Evolutionary conservation across 2,329 filamentous ascomycete species (phyloP), one percentile per base, ranked within the genome.

Genomic region (Ceratocystis ficicola): DNA sequence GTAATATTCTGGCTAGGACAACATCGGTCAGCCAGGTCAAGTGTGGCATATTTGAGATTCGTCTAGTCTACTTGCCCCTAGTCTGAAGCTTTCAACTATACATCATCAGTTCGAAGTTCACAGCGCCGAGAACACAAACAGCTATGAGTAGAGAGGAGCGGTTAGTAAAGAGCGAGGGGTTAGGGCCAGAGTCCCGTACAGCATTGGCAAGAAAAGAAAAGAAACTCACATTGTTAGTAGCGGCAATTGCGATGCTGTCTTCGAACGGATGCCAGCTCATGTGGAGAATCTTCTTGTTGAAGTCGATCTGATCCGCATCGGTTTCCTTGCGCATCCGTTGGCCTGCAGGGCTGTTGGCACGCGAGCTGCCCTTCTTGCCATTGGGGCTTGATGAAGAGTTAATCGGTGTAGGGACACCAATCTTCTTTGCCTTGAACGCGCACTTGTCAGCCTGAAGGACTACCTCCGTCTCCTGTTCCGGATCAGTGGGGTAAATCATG

Each of bases 201-300:
- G 10, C 8, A 25, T 22, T 2, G 36, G 22, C 2, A 15, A n/a
- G 20, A 57, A 6, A 65, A 25, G 44, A 28, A 17, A 17, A 8
- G 52, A 1, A 55, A 81, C 93, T 88, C 79, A 97, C 94, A 78
- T 99, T 99, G 82, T 99, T 99, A 70, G 94, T 99, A 68, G 94
- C 94, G 71, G 94, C 94, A 80, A 99, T 99, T 67, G 94, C 94
- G 78, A 99, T 99, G 79, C 93, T 97, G 79, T 99, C 93, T 78
- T 99, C 94, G 73, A 95, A 96, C 62, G 94, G 94, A 85, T 99
- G 94, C 94, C 94, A 99, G 79, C 93, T 97, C 94, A 99, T 99
- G 76, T 99, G 94, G 74, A 99, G 76, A 72, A 99, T 99, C 84
- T 99, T 99, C 84, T 97, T 99, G 83, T 97, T 97, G 78, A 97